phyloP scores from a whole-genome alignment of 169 alveolate species.

The Amoebophrya sp. region DNA sequence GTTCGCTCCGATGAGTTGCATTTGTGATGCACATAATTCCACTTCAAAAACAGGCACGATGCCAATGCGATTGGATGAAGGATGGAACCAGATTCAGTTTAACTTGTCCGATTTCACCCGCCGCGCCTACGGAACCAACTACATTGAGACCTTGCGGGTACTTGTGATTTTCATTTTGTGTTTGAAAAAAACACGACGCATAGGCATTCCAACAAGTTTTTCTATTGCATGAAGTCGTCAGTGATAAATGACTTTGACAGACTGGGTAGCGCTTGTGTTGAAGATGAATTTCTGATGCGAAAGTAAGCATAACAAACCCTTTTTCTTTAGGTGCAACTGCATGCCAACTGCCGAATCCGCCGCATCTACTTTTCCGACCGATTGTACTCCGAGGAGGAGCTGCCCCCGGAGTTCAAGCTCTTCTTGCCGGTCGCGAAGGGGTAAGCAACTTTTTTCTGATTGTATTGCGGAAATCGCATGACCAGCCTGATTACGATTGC shows the following conservation, averaged over 20 bases:
- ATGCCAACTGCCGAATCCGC: conserved; percentile 92
- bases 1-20: too few relatives aligned
- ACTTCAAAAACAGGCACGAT: conserved; percentile 66
- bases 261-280: too few relatives aligned
- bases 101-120: conserved; percentile 91
- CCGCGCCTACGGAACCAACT: conserved; percentile 94
- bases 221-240: too few relatives aligned
- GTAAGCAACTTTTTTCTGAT: neutral
- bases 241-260: too few relatives aligned
- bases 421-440: conserved; percentile 52
- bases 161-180: too few relatives aligned
- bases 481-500: too few relatives aligned
- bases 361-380: conserved; percentile 91
- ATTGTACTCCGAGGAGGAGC: conserved; percentile 66
- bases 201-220: too few relatives aligned
- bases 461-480: too few relatives aligned
- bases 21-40: too few relatives aligned
- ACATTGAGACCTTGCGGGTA: conserved; percentile 86
- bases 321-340: conserved; percentile 71
- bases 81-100: conserved; percentile 93
- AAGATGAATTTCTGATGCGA: too few relatives aligned
- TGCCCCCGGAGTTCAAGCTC: conserved; percentile 72
- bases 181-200: too few relatives aligned
- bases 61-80: conserved; percentile 97
- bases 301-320: too few relatives aligned